Evolutionary conservation across 495 filamentous ascomycete species (phyloP).

Genomic region (Apodospora peruviana): DNA sequence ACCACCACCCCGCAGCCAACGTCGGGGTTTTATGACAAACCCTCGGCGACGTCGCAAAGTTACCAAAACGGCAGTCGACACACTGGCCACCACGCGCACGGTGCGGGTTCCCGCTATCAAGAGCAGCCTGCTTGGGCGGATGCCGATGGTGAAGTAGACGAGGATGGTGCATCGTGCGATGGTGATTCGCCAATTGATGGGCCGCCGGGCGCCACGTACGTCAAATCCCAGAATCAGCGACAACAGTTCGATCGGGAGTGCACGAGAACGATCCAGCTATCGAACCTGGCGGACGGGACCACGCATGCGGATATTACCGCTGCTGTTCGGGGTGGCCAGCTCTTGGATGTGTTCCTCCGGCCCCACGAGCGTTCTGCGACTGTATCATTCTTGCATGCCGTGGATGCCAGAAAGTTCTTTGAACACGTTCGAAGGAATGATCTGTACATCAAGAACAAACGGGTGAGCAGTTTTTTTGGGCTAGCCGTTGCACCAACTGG

Average conservation of each 20-base stretch:
- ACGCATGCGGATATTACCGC: slow-evolving; percentile 62
- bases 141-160: slow-evolving; percentile 17
- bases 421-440: slow-evolving; percentile 60
- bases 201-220: slow-evolving; percentile 13
- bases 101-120: slow-evolving; percentile 4
- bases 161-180: slow-evolving; percentile 18
- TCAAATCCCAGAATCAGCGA: slow-evolving; percentile 14
- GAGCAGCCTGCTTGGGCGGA: slow-evolving; percentile 20
- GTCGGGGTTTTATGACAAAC: slow-evolving; percentile 1
- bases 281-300: slow-evolving; percentile 56
- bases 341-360: slow-evolving; percentile 65
- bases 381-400: slow-evolving; percentile 65
- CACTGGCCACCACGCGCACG: slow-evolving; percentile 2
- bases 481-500: no score
- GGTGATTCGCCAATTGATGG: slow-evolving; percentile 16
- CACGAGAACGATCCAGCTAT: slow-evolving; percentile 58
- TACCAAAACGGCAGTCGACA: not conserved
- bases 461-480: slow-evolving; percentile 41
- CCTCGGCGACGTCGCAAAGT: not conserved
- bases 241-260: slow-evolving; percentile 34
- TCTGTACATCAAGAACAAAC: slow-evolving; percentile 62
- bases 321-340: slow-evolving; percentile 61
- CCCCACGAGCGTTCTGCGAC: slow-evolving; percentile 56
- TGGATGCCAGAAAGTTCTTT: slow-evolving; percentile 57
- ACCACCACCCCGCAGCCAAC: slow-evolving; percentile 6